These are phyloP conservation scores for Cystofilobasidium macerans DNA, from an alignment of 768 basidiomycete genomes.

Conservation along the genomic window DNA sequence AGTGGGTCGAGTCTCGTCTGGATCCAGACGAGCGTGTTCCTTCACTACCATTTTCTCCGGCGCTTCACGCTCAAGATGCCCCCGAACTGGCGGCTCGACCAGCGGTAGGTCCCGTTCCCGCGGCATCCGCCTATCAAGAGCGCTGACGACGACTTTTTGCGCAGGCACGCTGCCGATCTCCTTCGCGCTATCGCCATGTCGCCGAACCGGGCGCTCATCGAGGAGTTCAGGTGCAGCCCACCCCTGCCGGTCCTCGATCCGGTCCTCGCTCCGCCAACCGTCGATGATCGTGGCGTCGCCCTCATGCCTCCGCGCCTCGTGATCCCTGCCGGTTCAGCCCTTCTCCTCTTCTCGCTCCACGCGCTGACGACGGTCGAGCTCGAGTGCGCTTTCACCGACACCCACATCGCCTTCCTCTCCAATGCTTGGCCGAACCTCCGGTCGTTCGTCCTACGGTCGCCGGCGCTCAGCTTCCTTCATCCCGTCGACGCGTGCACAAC, in stretches of 20 bases:
- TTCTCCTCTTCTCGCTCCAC: slow-evolving; percentile 12
- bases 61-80: slow-evolving; percentile 19
- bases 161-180: slow-evolving; percentile 19
- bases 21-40: slow-evolving; percentile 22
- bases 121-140: too few relatives aligned
- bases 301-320: background rate
- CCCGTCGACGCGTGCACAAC: background rate
- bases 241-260: slow-evolving; percentile 3
- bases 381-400: slow-evolving; percentile 1
- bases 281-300: background rate
- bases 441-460: slow-evolving; percentile 4
- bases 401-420: slow-evolving; percentile 5
- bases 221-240: slow-evolving; percentile 4
- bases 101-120: background rate
- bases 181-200: slow-evolving; percentile 12
- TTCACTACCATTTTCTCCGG: slow-evolving; percentile 19
- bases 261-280: background rate
- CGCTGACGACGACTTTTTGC: background rate
- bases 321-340: slow-evolving; percentile 6
- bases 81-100: slow-evolving; percentile 7
- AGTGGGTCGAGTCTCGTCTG: slow-evolving; percentile 13
- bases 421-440: slow-evolving; percentile 12
- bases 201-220: slow-evolving; percentile 6
- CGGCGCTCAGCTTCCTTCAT: background rate
- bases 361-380: slow-evolving; percentile 17